These are phyloP conservation scores for Ceratobasidium sp. DNA, from an alignment of 1,284 basidiomycete species.

Conservation along the genomic window DNA sequence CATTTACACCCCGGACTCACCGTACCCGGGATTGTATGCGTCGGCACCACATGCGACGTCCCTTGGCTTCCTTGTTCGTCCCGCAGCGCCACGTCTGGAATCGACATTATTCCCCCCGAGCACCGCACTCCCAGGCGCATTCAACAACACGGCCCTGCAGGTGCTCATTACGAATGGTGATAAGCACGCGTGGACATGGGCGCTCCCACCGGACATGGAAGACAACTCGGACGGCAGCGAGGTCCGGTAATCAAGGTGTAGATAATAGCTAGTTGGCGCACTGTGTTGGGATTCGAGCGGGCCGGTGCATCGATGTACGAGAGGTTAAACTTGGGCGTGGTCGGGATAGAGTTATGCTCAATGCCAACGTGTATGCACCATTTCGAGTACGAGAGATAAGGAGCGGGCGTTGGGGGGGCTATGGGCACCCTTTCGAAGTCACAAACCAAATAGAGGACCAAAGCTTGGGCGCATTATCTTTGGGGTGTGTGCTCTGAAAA, in stretches of 20 bases:
- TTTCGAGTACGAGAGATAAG: background rate
- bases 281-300: background rate
- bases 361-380: conserved; percentile 1
- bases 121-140: conserved; percentile 63
- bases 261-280: background rate
- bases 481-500: conserved; percentile 8
- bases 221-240: conserved; percentile 42
- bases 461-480: conserved; percentile 27
- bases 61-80: background rate
- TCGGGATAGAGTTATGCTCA: conserved; percentile 16
- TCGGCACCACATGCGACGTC: conserved; percentile 35
- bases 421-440: background rate
- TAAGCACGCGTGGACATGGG: background rate
- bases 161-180: conserved; percentile 46
- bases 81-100: conserved; percentile 57
- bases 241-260: conserved; percentile 49
- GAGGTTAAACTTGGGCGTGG: conserved; percentile 36
- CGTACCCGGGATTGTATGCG: conserved; percentile 43
- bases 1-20: conserved; percentile 46
- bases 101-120: conserved; percentile 59
- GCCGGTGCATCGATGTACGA: background rate
- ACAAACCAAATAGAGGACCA: conserved; percentile 1
- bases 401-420: background rate
- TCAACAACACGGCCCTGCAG: conserved; percentile 70
- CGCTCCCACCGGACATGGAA: conserved; percentile 45